Conservation (phyloP, 2,329 filamentous ascomycete genomes). For the Sporothrix globosa region DNA sequence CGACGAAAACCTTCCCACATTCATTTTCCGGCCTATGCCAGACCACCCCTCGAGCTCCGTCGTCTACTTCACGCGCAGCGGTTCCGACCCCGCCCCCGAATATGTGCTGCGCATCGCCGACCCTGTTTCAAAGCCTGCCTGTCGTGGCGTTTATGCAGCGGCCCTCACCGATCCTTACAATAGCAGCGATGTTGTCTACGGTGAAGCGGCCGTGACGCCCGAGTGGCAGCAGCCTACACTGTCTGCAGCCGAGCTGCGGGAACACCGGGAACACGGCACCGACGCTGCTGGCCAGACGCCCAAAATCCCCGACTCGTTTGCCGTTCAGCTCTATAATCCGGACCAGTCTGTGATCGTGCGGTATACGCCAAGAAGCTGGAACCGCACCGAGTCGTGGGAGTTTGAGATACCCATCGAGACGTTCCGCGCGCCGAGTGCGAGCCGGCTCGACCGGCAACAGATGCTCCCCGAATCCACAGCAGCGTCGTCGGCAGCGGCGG, state of each 20-base stretch:
- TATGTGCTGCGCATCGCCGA: conserved; percentile 81
- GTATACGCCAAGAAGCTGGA: conserved; percentile 76
- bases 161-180: conserved; percentile 83
- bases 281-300: conserved; percentile 66
- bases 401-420: conserved; percentile 88
- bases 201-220: conserved; percentile 80
- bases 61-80: conserved; percentile 68
- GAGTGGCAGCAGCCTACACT: conserved; percentile 83
- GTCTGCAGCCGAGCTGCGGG: conserved; percentile 77
- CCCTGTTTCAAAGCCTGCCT: conserved; percentile 63
- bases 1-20: conserved; percentile 89
- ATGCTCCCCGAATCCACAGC: conserved; percentile 36
- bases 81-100: conserved; percentile 75
- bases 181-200: conserved; percentile 75
- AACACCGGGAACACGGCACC: conserved; percentile 44
- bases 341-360: conserved; percentile 78
- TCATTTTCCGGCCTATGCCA: conserved; percentile 57
- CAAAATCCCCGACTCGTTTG: conserved; percentile 75
- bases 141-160: conserved; percentile 82
- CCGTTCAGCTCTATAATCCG: conserved; percentile 90
- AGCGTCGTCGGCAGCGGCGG: conserved; percentile 44
- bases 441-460: conserved; percentile 74
- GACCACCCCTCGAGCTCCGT: conserved; percentile 60
- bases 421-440: conserved; percentile 79
- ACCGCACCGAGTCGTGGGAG: conserved; percentile 78